Base-by-base conservation (phyloP, 2,329 filamentous ascomycete species). In the Pseudocercospora ulei region DNA sequence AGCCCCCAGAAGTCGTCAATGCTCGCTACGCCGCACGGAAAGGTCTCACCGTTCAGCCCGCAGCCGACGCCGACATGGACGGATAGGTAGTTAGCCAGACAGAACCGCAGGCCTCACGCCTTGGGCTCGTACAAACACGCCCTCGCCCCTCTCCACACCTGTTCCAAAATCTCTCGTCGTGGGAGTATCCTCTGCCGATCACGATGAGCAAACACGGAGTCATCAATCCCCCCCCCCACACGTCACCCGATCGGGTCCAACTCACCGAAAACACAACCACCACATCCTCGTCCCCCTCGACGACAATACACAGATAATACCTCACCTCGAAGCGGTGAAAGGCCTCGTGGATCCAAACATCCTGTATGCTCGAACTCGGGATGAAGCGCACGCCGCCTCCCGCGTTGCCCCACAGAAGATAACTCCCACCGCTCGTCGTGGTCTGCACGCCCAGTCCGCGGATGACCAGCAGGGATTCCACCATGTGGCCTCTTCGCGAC, bases 261-360 rank as follows among this genome's bases (percentile, higher is more conserved):
- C 69, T 52, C 58, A 76, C 73, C 2, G 88, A 88, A 59, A 98
- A 98, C 2, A 96, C 86, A n/a, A 98, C 88, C 0, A 96, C 82
- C 3, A 93, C 73, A 49, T 90, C 80, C 38, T 80, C 74, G 63
- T 96, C 88, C 2, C 79, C 86, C 52, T 92, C 82, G 11, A 96
- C 85, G 37, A 96, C 80, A 18, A 96, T 82, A 3, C 84, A 76
- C 5, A 98, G 66, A 57, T 94, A 95, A 57, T 88, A 93, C 25
- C 80, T 69, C 22, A 96, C 86, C 63, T 87, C 84, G 56, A 95
- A 93, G 0, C 87, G 87, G 41, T 76, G 76, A 62, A 96, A 96
- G 3, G 87, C 90, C 67, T 98, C 90, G 59, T 95, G 86, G 35
- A 98, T 82, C 38, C 95, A 76, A 40, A 98, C 80, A 59, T 98